These are phyloP conservation scores for Aphanomyces euteiches DNA, from an alignment of 352 stramenopile genomes.

Conservation along the genomic window DNA sequence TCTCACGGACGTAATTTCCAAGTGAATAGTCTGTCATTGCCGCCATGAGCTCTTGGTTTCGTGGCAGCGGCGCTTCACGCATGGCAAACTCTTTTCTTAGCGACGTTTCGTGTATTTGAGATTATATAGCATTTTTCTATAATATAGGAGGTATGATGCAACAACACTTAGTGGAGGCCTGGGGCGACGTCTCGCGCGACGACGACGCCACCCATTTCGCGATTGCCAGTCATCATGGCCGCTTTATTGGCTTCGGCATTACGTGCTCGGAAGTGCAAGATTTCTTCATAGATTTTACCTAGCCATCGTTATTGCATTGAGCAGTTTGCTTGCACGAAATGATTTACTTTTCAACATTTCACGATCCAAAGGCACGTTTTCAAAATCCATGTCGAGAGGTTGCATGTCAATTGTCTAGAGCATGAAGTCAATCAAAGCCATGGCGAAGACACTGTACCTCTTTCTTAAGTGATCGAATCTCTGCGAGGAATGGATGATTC, in stretches of 20 bases:
- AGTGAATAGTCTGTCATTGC: conserved; percentile 59
- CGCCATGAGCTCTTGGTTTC: conserved; percentile 42
- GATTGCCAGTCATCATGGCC: too few species aligned
- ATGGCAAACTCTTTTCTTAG: background rate
- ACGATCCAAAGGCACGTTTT: conserved; percentile 82
- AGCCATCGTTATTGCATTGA: background rate
- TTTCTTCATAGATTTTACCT: conserved; percentile 86
- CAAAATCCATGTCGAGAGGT: conserved; percentile 86
- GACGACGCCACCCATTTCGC: too few species aligned
- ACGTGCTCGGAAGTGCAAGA: conserved; percentile 58
- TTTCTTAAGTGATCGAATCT: conserved; percentile 66
- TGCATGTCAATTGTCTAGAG: conserved; percentile 51
- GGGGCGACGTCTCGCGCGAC: too few species aligned
- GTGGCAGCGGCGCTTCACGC: conserved; percentile 1
- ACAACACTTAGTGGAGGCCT: too few species aligned
- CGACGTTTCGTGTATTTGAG: background rate
- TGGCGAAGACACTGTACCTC: conserved; percentile 35
- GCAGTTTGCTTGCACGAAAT: background rate
- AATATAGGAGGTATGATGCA: too few species aligned
- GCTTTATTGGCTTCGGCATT: conserved; percentile 22
- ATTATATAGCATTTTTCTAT: conserved; percentile 1
- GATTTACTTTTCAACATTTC: conserved; percentile 74
- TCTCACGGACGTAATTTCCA: conserved; percentile 53
- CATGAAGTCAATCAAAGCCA: background rate
- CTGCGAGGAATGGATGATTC: conserved; percentile 76